Base-by-base conservation (phyloP, 305 asterid genomes). In the Ilex paraguariensis region DNA sequence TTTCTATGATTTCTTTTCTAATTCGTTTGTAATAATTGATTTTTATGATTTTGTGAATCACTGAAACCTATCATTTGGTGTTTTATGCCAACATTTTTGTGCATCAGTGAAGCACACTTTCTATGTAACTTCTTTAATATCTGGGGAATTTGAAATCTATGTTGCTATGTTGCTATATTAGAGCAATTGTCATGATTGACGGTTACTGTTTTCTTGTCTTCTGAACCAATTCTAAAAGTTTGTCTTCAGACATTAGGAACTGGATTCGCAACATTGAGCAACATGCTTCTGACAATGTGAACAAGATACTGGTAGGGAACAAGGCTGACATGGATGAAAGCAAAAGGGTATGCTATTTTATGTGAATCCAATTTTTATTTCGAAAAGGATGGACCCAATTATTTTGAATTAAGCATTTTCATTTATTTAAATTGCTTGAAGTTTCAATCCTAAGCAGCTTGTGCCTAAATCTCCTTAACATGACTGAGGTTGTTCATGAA, bases 191-290 rank as follows among this genome's bases (percentile, higher is more conserved):
- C 53, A 11, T 12, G 13, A 49, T 11, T 49, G 42, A 36, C 9
- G 42, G 42, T 3, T 36, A 36, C 16, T 4, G 4, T 49, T n/a
- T 49, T 49, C 53, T 12, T 49, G 16, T 4, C 12, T n/a, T 49
- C 0, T 49, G 14, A 49, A 49, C 16, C 13, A 12, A 12, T 49
- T 49, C 53, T 49, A 49, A 5, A 49, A 11, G 16, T 33, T 33
- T 21, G 30, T 54, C 11, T 16, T 7, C 31, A 54, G 58, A 54
- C 58, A 54, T 54, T 10, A 54, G 58, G 33, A 54, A 54, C 15
- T 54, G 58, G 58, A 54, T 54, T 54, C 58, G 58, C 31, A 54
- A 54, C 58, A 54, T 54, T 30, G 58, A 54, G 15, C 58, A 54
- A 54, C 58, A 54, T 54, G 58, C 58, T 10, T 54, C 58, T 15